Percentiles rank a stretch among this genome's conserved stretches.
Evolutionary conservation across 1,284 basidiomycete species (phyloP).

Genomic region (Gomphus bonarii): DNA sequence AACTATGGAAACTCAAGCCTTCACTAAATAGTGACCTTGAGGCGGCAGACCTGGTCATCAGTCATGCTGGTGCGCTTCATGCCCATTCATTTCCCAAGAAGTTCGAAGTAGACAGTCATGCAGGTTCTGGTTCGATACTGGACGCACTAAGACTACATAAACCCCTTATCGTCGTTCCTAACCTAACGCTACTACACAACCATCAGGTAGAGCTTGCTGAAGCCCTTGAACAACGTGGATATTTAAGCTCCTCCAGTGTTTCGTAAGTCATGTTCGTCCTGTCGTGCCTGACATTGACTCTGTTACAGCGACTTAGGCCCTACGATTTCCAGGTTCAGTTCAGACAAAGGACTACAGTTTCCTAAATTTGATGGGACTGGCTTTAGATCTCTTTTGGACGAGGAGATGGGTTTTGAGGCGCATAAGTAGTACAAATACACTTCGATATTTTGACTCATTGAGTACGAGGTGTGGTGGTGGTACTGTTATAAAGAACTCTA

Average conservation of each 20-base stretch:
- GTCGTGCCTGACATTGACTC: not conserved
- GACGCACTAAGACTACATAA: conserved; percentile 72
- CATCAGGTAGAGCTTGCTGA: conserved; percentile 88
- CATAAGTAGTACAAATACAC: not conserved
- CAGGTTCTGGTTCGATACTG: conserved; percentile 92
- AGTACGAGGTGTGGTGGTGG: not conserved
- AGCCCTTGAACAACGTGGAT: conserved; percentile 50
- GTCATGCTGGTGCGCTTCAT: conserved; percentile 73
- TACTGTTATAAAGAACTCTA: not conserved
- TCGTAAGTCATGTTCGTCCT: conserved; percentile 33
- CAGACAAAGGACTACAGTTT: not conserved
- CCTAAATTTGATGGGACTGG: conserved; percentile 6
- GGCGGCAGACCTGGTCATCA: conserved; percentile 70
- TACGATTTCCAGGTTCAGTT: conserved; percentile 3
- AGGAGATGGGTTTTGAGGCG: conserved; percentile 8
- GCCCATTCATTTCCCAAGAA: not conserved
- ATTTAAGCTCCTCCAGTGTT: conserved; percentile 53
- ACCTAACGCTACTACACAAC: conserved; percentile 82
- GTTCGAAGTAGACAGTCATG: not conserved
- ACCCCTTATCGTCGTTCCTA: conserved; percentile 82
- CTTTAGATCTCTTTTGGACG: conserved; percentile 8
- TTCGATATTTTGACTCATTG: not conserved
- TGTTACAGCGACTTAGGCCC: conserved; percentile 1
- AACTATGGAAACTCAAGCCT: conserved; percentile 64
- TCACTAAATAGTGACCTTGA: conserved; percentile 57